These are phyloP conservation scores for Lichtheimia corymbifera DNA, from an alignment of 371 early-diverging fungal genomes.

Conservation along the genomic window DNA sequence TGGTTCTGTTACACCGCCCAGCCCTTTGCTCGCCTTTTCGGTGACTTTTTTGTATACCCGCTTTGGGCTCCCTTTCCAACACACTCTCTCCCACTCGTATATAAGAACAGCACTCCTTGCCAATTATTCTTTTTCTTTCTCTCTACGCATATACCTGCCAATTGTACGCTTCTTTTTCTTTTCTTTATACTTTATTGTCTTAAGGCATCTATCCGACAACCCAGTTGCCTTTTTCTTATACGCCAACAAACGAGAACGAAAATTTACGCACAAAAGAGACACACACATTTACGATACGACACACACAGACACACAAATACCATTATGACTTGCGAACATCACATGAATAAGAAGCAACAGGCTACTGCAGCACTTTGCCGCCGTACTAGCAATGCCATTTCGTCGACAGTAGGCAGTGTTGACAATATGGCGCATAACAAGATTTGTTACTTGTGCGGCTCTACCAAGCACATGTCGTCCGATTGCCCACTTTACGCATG, in stretches of 20 bases:
- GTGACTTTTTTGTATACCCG: constrained; percentile 16
- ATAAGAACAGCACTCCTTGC: constrained; percentile 4
- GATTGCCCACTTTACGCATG: constrained; percentile 52
- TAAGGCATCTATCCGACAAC: neutral
- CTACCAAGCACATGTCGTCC: constrained; percentile 45
- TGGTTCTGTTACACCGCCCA: constrained; percentile 26
- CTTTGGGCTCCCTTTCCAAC: constrained; percentile 2
- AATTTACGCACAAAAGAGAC: constrained; percentile 2
- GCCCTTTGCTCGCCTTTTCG: constrained; percentile 12
- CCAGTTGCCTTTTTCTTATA: too few species aligned
- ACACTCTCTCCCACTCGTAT: constrained; percentile 9
- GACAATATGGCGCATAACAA: constrained; percentile 8
- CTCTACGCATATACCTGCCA: neutral
- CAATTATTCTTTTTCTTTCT: neutral
- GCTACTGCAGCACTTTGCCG: too few species aligned
- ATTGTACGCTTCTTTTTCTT: constrained; percentile 1
- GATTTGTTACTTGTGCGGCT: constrained; percentile 50
- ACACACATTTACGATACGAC: constrained; percentile 1
- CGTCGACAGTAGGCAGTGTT: neutral
- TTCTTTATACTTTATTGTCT: neutral
- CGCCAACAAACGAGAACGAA: neutral
- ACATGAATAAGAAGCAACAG: neutral
- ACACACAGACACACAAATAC: neutral
- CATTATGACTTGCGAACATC: constrained; percentile 1
- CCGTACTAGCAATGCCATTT: neutral